Evolutionary conservation across 768 basidiomycete genomes (phyloP).

Genomic region (Suillus decipiens): DNA sequence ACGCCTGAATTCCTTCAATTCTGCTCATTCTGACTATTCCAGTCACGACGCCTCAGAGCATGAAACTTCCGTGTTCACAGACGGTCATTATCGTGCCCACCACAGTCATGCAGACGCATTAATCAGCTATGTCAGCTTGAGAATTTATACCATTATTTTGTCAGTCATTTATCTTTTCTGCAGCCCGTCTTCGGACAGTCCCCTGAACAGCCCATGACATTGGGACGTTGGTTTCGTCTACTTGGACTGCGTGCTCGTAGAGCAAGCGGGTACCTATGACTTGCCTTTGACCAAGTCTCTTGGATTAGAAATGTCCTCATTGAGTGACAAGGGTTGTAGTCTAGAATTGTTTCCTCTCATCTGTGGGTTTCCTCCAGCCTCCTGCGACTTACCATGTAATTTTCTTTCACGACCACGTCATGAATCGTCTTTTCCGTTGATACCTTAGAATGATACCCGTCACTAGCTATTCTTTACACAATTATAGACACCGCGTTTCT

Average conservation of each 20-base stretch:
- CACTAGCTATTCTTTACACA: background rate
- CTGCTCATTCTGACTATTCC: background rate
- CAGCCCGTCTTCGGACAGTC: background rate
- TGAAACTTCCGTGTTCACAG: too few species aligned
- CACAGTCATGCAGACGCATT: background rate
- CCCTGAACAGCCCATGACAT: conserved; percentile 2
- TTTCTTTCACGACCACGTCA: background rate
- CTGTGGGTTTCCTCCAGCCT: background rate
- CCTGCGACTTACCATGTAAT: background rate
- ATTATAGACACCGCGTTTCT: background rate
- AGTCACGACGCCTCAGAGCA: background rate
- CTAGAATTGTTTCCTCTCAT: background rate
- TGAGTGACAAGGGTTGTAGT: conserved; percentile 1
- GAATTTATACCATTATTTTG: background rate
- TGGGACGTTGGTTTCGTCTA: conserved; percentile 4
- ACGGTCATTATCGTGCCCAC: background rate
- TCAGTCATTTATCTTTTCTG: background rate
- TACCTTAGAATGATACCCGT: background rate
- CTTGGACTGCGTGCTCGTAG: conserved; percentile 3
- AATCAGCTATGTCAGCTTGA: background rate
- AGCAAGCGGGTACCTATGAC: background rate
- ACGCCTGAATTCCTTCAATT: conserved; percentile 5
- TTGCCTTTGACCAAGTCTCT: background rate
- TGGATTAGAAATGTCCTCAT: background rate
- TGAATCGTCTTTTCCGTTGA: background rate